Evolutionary conservation across 352 stramenopile genomes (phyloP).

Genomic region (Phytophthora syringae): DNA sequence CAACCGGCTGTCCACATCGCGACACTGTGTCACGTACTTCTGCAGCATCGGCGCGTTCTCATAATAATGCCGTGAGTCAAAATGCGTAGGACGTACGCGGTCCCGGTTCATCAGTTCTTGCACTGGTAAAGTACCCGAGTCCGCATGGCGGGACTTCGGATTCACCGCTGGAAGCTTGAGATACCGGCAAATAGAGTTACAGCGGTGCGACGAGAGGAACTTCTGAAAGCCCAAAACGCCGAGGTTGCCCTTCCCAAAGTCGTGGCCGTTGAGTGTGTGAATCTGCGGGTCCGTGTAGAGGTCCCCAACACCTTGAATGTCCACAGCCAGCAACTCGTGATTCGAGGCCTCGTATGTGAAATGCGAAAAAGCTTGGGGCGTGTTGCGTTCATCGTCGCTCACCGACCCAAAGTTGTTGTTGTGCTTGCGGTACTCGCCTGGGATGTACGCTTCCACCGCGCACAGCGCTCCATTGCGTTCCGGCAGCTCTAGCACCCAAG

Average conservation of each 20-base stretch:
- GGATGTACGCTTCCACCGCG: constrained; percentile 83
- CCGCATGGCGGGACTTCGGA: constrained; percentile 75
- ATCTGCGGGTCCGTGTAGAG: constrained; percentile 96
- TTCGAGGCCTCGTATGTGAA: constrained; percentile 95
- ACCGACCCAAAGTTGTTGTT: constrained; percentile 91
- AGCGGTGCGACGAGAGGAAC: constrained; percentile 87
- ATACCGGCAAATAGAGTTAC: constrained; percentile 90
- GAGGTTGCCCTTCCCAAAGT: constrained; percentile 91
- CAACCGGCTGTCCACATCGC: constrained; percentile 42
- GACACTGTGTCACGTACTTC: constrained; percentile 83
- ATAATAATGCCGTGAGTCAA: constrained; percentile 90
- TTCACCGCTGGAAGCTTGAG: constrained; percentile 85
- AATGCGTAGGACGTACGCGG: constrained; percentile 68
- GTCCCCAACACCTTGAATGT: constrained; percentile 96
- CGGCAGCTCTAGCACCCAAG: constrained; percentile 84
- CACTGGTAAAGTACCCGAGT: constrained; percentile 76
- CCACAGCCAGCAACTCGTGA: constrained; percentile 92
- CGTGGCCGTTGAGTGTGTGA: constrained; percentile 85
- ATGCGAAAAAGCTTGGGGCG: constrained; percentile 92
- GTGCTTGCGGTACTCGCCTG: constrained; percentile 87
- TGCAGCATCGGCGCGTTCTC: constrained; percentile 87
- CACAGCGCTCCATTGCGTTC: constrained; percentile 76
- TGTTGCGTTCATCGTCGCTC: constrained; percentile 87
- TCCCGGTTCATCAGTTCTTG: constrained; percentile 87
- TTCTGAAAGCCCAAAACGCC: constrained; percentile 87